Conservation (phyloP, 2,329 filamentous ascomycete species). For the Pseudopithomyces maydicus region DNA sequence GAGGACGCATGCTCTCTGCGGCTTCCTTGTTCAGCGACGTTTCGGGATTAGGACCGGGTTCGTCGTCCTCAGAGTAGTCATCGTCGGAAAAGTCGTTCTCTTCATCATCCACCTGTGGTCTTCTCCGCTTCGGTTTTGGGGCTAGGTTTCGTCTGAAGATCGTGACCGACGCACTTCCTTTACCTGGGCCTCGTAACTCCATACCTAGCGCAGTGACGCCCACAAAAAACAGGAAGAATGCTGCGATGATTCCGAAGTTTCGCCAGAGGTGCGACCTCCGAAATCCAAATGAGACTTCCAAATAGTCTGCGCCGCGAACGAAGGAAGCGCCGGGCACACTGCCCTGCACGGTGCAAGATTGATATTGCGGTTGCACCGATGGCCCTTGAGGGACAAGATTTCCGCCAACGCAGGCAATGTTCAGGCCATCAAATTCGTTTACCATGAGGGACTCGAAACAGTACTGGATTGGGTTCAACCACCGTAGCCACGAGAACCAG, state of each 20-base stretch:
- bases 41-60: neutral
- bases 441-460: conserved; percentile 70
- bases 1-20: neutral
- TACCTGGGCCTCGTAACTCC: conserved; percentile 61
- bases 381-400: conserved; percentile 62
- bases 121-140: conserved; percentile 61
- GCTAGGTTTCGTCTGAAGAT: conserved; percentile 68
- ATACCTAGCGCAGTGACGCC: conserved; percentile 51
- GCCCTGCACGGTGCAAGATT: conserved; percentile 65
- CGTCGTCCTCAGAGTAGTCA: neutral
- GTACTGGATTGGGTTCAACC: conserved; percentile 66
- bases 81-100: conserved; percentile 31
- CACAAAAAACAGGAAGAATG: conserved; percentile 57
- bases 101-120: conserved; percentile 56
- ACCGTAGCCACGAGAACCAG: conserved; percentile 22
- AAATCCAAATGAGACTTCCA: conserved; percentile 59
- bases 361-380: conserved; percentile 54
- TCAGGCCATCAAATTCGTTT: conserved; percentile 70
- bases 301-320: conserved; percentile 62
- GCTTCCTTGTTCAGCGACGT: neutral
- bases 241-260: conserved; percentile 49
- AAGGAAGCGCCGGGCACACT: conserved; percentile 57
- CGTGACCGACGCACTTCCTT: conserved; percentile 63
- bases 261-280: conserved; percentile 65
- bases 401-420: conserved; percentile 60